phyloP scores from a whole-genome alignment of 2,329 filamentous ascomycete genomes.

The Lecanicillium sp. region DNA sequence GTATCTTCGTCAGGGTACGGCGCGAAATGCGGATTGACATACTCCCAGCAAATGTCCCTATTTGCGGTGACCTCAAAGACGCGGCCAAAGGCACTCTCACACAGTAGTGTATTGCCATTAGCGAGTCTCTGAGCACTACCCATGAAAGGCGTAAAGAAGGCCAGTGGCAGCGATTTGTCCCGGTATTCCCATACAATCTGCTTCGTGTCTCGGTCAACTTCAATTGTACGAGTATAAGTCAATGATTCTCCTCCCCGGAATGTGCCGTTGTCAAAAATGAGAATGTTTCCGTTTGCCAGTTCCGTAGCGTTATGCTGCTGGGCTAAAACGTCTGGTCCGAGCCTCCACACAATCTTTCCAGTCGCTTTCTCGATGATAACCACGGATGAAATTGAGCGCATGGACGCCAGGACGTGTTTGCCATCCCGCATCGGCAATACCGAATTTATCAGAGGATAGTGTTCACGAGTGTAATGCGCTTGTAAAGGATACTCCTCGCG shows the following conservation, averaged over 20 bases:
- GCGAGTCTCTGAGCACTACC: slow-evolving; percentile 19
- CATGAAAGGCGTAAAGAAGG: slow-evolving; percentile 24
- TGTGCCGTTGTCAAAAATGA: slow-evolving; percentile 22
- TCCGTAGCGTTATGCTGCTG: slow-evolving; percentile 23
- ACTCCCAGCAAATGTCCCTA: slow-evolving; percentile 21
- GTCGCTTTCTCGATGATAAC: slow-evolving; percentile 19
- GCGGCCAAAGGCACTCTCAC: slow-evolving; percentile 19
- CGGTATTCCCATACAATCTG: slow-evolving; percentile 22
- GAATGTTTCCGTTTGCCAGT: slow-evolving; percentile 21
- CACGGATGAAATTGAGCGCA: slow-evolving; percentile 20
- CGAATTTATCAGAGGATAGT: slow-evolving; percentile 22
- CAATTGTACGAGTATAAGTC: slow-evolving; percentile 18
- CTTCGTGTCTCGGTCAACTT: slow-evolving; percentile 15
- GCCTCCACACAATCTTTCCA: slow-evolving; percentile 20
- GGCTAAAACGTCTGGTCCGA: slow-evolving; percentile 15
- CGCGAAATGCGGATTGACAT: slow-evolving; percentile 20
- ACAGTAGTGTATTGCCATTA: slow-evolving; percentile 20
- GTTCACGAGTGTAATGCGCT: slow-evolving; percentile 21
- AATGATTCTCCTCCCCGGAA: slow-evolving; percentile 21
- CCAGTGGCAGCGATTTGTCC: slow-evolving; percentile 19
- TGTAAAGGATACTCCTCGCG: slow-evolving; percentile 20
- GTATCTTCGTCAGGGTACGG: slow-evolving; percentile 17
- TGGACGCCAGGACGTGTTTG: slow-evolving; percentile 19
- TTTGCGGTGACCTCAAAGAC: slow-evolving; percentile 19
- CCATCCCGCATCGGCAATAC: slow-evolving; percentile 20